Evolutionary conservation across 306 rosid genomes (phyloP).

Genomic region (Gleditsia sinensis): DNA sequence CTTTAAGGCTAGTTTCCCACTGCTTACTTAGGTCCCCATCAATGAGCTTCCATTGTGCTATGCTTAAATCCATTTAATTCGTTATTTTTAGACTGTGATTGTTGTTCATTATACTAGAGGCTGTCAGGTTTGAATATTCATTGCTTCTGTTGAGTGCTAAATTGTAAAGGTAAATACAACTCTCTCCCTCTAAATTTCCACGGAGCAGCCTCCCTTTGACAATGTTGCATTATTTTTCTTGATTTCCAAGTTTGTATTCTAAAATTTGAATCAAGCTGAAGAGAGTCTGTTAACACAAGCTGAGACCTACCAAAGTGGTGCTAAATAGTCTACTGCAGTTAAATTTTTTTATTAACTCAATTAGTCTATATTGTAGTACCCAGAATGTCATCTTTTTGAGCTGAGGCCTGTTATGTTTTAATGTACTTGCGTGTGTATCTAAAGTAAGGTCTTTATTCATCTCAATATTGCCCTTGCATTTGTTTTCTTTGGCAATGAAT

Average conservation of each 20-base stretch:
- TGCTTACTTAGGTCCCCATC: no score
- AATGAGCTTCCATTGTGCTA: constrained; percentile 15
- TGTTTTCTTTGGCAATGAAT: constrained; percentile 13
- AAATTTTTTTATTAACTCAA: not conserved
- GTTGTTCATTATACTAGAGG: constrained; percentile 23
- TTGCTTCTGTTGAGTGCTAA: constrained; percentile 32
- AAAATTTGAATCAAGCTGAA: constrained; percentile 14
- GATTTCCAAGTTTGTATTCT: constrained; percentile 15
- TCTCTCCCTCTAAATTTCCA: not conserved
- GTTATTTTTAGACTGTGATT: constrained; percentile 19
- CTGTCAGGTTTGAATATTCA: constrained; percentile 24
- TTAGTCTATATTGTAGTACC: not conserved
- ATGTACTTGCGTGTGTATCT: not conserved
- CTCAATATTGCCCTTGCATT: constrained; percentile 20
- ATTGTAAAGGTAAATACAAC: constrained; percentile 20
- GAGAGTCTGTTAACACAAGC: not conserved
- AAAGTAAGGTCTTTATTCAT: constrained; percentile 10
- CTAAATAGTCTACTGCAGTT: constrained; percentile 12
- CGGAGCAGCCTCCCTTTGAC: not conserved
- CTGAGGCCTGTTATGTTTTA: constrained; percentile 21
- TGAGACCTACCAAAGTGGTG: not conserved
- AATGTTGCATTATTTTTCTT: not conserved
- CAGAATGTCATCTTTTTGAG: constrained; percentile 14
- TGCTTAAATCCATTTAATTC: constrained; percentile 21
- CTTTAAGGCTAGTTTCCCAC: no score